Conservation (phyloP, 768 basidiomycete species). For the Trametes villosa region DNA sequence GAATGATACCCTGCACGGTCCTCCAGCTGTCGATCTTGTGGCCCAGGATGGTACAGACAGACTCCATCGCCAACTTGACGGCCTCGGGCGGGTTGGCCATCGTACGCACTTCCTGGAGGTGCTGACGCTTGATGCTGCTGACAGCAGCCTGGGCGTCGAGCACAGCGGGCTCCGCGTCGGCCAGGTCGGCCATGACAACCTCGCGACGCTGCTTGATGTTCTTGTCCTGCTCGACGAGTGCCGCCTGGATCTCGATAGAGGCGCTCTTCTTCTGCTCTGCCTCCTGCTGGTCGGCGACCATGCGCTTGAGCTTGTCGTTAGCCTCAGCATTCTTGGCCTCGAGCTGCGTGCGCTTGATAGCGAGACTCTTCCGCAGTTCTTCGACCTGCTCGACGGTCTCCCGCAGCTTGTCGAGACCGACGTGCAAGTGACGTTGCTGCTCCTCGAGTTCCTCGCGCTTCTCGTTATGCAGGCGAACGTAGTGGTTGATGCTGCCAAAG, state of each 20-base stretch:
- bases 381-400: constrained; percentile 98
- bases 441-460: constrained; percentile 98
- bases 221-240: constrained; percentile 88
- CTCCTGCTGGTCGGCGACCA: constrained; percentile 98
- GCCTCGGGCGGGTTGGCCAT: constrained; percentile 99
- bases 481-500: constrained; percentile 94
- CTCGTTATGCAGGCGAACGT: constrained; percentile 91
- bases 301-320: constrained; percentile 95
- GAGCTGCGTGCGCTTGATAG: constrained; percentile 90
- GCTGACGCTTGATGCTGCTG: constrained; percentile 93
- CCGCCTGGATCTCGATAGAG: constrained; percentile 94
- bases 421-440: constrained; percentile 97
- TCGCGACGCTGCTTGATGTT: constrained; percentile 86
- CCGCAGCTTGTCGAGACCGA: constrained; percentile 94
- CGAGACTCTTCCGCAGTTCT: constrained; percentile 92
- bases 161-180: constrained; percentile 97
- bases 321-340: constrained; percentile 94
- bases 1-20: constrained; percentile 92
- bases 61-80: constrained; percentile 98
- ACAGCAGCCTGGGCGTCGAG: constrained; percentile 95
- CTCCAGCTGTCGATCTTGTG: constrained; percentile 98
- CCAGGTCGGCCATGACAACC: constrained; percentile 93
- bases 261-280: constrained; percentile 98
- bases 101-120: constrained; percentile 93
- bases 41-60: constrained; percentile 93